phyloP scores from a whole-genome alignment of 2,329 filamentous ascomycete species.

The Grosmannia huntii region DNA sequence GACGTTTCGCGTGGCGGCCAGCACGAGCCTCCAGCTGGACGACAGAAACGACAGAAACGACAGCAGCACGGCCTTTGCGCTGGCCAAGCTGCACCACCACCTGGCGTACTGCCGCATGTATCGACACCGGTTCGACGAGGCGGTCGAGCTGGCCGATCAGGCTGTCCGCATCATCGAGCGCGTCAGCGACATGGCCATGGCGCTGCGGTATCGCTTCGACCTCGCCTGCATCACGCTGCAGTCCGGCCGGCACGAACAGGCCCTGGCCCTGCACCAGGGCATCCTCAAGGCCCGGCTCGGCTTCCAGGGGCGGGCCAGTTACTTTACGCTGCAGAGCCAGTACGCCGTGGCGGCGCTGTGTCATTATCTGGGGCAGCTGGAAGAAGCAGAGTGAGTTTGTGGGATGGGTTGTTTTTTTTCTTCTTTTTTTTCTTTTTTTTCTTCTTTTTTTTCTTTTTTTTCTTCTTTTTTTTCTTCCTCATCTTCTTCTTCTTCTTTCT shows the following conservation, averaged over 20 bases:
- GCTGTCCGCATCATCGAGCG: slow-evolving; percentile 5
- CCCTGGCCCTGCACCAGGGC: slow-evolving; percentile 7
- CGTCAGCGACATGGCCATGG: slow-evolving; percentile 8
- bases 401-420: too few relatives aligned
- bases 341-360: slow-evolving; percentile 10
- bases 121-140: slow-evolving; percentile 5
- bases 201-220: slow-evolving; percentile 11
- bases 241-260: slow-evolving; percentile 5
- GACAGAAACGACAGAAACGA: too few relatives aligned
- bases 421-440: not conserved
- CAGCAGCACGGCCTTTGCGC: slow-evolving; percentile 5
- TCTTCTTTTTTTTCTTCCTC: not conserved
- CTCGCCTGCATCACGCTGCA: slow-evolving; percentile 11
- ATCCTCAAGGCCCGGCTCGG: slow-evolving; percentile 11
- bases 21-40: too few relatives aligned
- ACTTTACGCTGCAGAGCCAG: slow-evolving; percentile 12
- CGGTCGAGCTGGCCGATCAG: slow-evolving; percentile 1
- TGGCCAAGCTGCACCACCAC: slow-evolving; percentile 11
- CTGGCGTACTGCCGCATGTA: slow-evolving; percentile 12
- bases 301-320: slow-evolving; percentile 10
- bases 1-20: not conserved
- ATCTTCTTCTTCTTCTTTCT: not conserved
- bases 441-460: not conserved
- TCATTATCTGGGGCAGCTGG: slow-evolving; percentile 8
- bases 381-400: slow-evolving; percentile 9